Conservation (phyloP, 805 yeast genomes). For the Blastobotrys americana region DNA sequence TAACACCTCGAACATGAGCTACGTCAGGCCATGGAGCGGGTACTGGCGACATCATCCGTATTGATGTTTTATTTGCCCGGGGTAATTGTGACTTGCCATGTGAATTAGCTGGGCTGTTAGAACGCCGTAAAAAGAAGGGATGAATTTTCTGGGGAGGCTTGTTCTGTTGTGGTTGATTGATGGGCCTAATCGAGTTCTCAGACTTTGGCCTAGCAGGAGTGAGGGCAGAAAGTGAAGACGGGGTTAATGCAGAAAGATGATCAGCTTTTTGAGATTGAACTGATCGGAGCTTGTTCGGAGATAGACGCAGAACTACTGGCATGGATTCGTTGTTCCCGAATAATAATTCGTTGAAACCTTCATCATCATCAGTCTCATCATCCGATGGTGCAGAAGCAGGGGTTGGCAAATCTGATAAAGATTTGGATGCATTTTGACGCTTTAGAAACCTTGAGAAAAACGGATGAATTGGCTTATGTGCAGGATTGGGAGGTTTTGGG, state of each 20-base stretch:
- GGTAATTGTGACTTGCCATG: not conserved
- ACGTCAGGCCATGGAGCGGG: constrained; percentile 9
- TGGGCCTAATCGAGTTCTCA: not conserved
- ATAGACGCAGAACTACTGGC: not conserved
- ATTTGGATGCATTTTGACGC: too few species aligned
- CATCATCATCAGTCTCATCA: too few species aligned
- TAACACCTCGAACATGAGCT: constrained; percentile 31
- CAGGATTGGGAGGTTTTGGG: too few species aligned
- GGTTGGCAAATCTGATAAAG: too few species aligned
- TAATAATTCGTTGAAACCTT: too few species aligned
- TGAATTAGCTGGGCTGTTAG: not conserved
- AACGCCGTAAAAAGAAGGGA: constrained; percentile 1
- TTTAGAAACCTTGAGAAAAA: too few species aligned
- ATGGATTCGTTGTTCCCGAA: too few species aligned
- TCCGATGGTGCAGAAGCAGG: too few species aligned
- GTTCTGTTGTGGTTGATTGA: too few species aligned
- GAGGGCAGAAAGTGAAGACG: too few species aligned
- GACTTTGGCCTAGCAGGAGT: not conserved
- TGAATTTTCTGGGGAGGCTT: constrained; percentile 1
- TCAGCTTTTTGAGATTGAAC: too few species aligned
- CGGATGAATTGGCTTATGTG: not conserved
- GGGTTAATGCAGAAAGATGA: too few species aligned
- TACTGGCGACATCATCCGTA: not conserved
- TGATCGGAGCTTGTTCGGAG: not conserved
- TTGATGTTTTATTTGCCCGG: constrained; percentile 1